Evolutionary conservation across 352 stramenopile genomes (phyloP).

Genomic region (Discostella stelligera): DNA sequence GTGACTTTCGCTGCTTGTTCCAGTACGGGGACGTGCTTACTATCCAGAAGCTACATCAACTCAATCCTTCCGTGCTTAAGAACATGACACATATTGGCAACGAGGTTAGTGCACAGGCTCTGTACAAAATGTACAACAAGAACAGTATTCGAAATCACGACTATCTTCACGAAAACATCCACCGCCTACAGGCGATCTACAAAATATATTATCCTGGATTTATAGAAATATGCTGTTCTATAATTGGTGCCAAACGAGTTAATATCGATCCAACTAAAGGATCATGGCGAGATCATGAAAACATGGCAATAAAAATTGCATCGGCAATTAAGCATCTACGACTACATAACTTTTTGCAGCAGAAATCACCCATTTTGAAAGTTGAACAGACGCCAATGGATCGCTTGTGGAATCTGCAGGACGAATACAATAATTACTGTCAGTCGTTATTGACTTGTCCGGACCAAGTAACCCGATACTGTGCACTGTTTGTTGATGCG

Average conservation of each 20-base stretch:
- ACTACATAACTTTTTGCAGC: constrained; percentile 8
- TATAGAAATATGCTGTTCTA: not conserved
- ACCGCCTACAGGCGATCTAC: not conserved
- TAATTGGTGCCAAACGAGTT: constrained; percentile 8
- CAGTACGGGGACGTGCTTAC: not conserved
- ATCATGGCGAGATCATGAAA: constrained; percentile 6
- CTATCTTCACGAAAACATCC: constrained; percentile 13
- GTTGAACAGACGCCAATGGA: too few relatives aligned
- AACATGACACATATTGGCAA: constrained; percentile 3
- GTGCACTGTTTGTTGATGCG: constrained; percentile 2
- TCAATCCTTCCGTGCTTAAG: too few relatives aligned
- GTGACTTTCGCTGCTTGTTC: not conserved
- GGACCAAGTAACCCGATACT: not conserved
- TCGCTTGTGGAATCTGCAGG: too few relatives aligned
- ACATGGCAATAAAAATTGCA: constrained; percentile 3
- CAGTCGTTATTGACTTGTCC: too few relatives aligned
- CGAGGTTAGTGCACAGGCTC: too few relatives aligned
- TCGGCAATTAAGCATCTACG: not conserved
- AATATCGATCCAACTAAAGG: constrained; percentile 20
- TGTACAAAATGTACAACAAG: not conserved
- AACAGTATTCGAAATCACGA: not conserved
- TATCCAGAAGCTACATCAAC: not conserved
- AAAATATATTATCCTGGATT: constrained; percentile 4
- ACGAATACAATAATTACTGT: too few relatives aligned
- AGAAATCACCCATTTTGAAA: too few relatives aligned